Conservation (phyloP, 345 rosid species). For the Combretum micranthum region DNA sequence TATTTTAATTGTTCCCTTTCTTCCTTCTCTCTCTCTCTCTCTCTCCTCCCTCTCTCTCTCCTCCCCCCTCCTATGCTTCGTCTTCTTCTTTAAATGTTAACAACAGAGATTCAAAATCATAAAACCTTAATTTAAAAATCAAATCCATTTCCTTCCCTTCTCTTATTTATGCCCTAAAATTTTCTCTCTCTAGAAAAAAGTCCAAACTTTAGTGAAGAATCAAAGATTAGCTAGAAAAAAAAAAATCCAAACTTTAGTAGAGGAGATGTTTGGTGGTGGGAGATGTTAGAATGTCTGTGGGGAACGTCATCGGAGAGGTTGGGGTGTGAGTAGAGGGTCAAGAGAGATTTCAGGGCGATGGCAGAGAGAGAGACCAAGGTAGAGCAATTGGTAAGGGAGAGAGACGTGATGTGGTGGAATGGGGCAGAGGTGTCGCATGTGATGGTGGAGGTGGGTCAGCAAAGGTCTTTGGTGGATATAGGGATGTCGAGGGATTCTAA, state of each 20-base stretch:
- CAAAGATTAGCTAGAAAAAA: too few relatives aligned
- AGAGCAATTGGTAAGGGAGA: constrained; percentile 73
- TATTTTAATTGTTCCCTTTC: too few relatives aligned
- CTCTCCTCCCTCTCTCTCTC: too few relatives aligned
- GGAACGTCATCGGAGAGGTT: constrained; percentile 49
- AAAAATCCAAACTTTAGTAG: too few relatives aligned
- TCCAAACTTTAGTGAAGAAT: too few relatives aligned
- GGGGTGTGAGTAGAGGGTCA: constrained; percentile 68
- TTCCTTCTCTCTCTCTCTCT: too few relatives aligned
- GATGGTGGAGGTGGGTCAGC: constrained; percentile 41
- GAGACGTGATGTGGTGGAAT: constrained; percentile 64
- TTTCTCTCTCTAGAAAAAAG: too few relatives aligned
- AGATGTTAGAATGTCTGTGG: too few relatives aligned
- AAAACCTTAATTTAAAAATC: too few relatives aligned
- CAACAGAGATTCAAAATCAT: neutral
- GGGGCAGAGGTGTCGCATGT: constrained; percentile 55
- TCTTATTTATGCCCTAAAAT: neutral
- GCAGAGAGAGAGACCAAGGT: constrained; percentile 35
- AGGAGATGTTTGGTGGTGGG: too few relatives aligned
- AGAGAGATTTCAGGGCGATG: constrained; percentile 52
- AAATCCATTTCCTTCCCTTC: neutral
- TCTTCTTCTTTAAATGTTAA: neutral
- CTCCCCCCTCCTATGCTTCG: neutral
- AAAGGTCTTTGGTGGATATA: constrained; percentile 47
- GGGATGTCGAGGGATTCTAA: constrained; percentile 70